Conservation (phyloP, 768 basidiomycete species). For the Cyclocybe cylindracea region DNA sequence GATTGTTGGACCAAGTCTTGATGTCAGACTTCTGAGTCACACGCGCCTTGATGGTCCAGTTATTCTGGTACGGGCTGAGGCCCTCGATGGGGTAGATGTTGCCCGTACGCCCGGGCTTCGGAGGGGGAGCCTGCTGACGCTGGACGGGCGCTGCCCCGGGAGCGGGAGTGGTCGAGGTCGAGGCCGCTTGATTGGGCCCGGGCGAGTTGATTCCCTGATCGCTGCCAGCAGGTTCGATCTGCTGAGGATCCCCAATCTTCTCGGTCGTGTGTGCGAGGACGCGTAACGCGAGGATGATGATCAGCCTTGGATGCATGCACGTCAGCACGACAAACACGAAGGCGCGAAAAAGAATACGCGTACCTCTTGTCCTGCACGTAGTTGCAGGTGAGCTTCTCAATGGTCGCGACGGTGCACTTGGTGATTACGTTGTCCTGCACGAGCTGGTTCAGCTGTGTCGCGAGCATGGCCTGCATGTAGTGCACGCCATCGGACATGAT, state of each 20-base stretch:
- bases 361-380: conserved; percentile 84
- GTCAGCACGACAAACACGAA: conserved; percentile 3
- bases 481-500: conserved; percentile 89
- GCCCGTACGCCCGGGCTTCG: conserved; percentile 28
- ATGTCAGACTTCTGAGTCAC: conserved; percentile 90
- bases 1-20: conserved; percentile 83
- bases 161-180: conserved; percentile 22
- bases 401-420: conserved; percentile 66
- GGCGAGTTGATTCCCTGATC: conserved; percentile 27
- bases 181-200: conserved; percentile 21
- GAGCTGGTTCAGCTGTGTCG: conserved; percentile 83
- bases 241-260: conserved; percentile 72
- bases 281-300: conserved; percentile 75
- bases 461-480: conserved; percentile 93
- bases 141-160: conserved; percentile 10
- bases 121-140: conserved; percentile 20
- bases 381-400: conserved; percentile 82
- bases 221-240: conserved; percentile 28
- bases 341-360: conserved; percentile 22
- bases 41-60: conserved; percentile 97
- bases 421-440: conserved; percentile 63
- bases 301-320: conserved; percentile 50
- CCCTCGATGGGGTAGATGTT: conserved; percentile 83
- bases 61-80: conserved; percentile 95
- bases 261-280: conserved; percentile 52